A percentile compares a stretch with the other conserved stretches of the same genome.
Conservation (phyloP, 257 asterid species). For the Solanum sparsipilum region DNA sequence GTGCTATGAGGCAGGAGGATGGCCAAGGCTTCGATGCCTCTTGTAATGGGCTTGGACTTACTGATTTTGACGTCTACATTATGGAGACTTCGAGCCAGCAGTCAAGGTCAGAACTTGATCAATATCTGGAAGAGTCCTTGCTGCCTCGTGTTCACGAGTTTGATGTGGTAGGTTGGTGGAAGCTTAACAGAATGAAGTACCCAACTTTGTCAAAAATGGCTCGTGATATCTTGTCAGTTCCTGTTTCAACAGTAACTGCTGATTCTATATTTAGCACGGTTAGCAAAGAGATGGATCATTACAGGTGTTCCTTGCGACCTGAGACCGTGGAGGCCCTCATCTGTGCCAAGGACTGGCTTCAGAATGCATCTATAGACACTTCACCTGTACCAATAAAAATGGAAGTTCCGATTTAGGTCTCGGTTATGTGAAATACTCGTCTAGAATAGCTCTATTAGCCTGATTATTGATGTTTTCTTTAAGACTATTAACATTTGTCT, state of each 20-base stretch:
- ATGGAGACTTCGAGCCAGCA: constrained; percentile 79
- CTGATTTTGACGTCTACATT: constrained; percentile 71
- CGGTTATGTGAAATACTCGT: background rate
- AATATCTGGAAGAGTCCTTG: constrained; percentile 86
- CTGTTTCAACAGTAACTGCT: constrained; percentile 55
- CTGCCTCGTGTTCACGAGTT: constrained; percentile 84
- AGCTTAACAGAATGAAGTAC: constrained; percentile 62
- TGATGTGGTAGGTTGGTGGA: constrained; percentile 96
- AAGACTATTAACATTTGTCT: background rate
- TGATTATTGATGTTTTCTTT: background rate
- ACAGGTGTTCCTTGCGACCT: constrained; percentile 70
- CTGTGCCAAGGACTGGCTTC: constrained; percentile 89
- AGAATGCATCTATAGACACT: constrained; percentile 28
- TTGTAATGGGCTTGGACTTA: constrained; percentile 46
- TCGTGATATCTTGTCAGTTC: constrained; percentile 73
- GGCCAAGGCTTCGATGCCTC: constrained; percentile 33
- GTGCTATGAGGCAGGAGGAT: constrained; percentile 27
- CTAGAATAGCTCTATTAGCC: background rate
- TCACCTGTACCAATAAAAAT: constrained; percentile 35
- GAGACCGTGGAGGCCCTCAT: constrained; percentile 91
- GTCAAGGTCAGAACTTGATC: constrained; percentile 70
- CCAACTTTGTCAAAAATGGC: constrained; percentile 97
- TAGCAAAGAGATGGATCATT: constrained; percentile 74
- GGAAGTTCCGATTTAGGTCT: constrained; percentile 63
- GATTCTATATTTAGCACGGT: constrained; percentile 54